Evolutionary conservation across 2,329 filamentous ascomycete species (phyloP), one percentile per base, ranked within the genome.

Genomic region (Cercospora brassicicola): DNA sequence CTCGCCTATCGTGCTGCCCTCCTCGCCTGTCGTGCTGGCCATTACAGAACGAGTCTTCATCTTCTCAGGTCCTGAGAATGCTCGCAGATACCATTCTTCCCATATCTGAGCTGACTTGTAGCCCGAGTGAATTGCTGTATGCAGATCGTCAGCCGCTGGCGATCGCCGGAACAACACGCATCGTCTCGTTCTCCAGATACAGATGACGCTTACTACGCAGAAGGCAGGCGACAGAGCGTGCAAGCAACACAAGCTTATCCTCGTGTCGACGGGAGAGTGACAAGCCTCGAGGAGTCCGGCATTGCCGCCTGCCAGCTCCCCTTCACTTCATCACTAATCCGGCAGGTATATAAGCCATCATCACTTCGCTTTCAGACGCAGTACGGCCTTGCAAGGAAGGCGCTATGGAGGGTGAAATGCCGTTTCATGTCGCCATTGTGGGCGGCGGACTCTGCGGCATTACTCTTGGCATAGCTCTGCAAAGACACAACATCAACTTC

Each of bases 381-480:
- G 4, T 53, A 28, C 23, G 23, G 48, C 9, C 13, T 15, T 53
- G 11, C 48, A 23, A 28, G 55, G 18, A 15, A 57, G n/a, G 11
- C 23, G 31, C 33, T 15, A 59, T 65, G 55, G n/a, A 39, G 11
- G 8, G 13, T 2, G 11, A 31, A 15, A 10, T 15, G 28, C 64
- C 62, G 7, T 70, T 74, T 61, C 63, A 71, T 33, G 67, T 76
- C 7, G 86, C 87, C 71, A 86, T 89, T 48, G 78, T 89, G 15
- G 87, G 87, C 67, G 86, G 86, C 51, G 87, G 87, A 36, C 87
- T 89, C 62, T 84, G 83, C 56, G 87, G 87, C 33, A 80, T 88
- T 23, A 78, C 81, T 5, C 82, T 89, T 6, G 85, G 85, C 23
- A 82, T 86, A 45, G 84, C 82, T 6, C 83, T 89, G 31, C 76